These are phyloP conservation scores for Brassica balearica DNA, from an alignment of 441 rosid species.

Conservation along the genomic window DNA sequence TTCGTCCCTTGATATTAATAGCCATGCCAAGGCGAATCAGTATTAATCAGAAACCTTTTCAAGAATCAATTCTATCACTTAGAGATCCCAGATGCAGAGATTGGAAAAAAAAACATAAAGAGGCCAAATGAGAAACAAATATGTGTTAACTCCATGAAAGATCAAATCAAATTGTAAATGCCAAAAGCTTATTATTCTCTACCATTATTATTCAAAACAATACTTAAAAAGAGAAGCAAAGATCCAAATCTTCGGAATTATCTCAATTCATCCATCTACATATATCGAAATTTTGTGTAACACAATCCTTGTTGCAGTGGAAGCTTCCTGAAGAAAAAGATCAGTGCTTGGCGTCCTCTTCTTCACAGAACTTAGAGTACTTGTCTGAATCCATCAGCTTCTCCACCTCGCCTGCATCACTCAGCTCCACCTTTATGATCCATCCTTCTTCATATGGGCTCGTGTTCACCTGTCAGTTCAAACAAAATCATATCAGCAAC, in stretches of 20 bases:
- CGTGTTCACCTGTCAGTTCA: constrained; percentile 68
- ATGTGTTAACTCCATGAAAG: background rate
- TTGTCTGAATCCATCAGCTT: constrained; percentile 76
- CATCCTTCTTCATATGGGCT: constrained; percentile 88
- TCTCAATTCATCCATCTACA: constrained; percentile 3
- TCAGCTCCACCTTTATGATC: constrained; percentile 80
- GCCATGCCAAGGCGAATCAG: background rate
- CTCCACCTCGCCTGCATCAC: constrained; percentile 58
- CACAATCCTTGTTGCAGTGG: constrained; percentile 15
- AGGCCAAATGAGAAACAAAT: constrained; percentile 3
- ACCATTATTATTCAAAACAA: constrained; percentile 26
- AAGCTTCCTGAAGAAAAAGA: background rate
- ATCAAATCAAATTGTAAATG: background rate
- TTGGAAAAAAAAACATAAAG: background rate
- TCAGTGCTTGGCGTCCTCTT: constrained; percentile 83
- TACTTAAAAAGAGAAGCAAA: background rate
- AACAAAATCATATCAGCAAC: background rate
- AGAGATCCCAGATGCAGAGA: background rate
- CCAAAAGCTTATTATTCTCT: constrained; percentile 27
- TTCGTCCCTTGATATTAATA: constrained; percentile 55
- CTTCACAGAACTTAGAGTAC: constrained; percentile 86
- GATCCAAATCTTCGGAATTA: constrained; percentile 8
- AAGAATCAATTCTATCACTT: background rate
- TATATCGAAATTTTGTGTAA: background rate
- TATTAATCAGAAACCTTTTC: background rate